These are phyloP conservation scores for Papilionanthe hybrid DNA, from an alignment of 116 monocot species.

Conservation along the genomic window DNA sequence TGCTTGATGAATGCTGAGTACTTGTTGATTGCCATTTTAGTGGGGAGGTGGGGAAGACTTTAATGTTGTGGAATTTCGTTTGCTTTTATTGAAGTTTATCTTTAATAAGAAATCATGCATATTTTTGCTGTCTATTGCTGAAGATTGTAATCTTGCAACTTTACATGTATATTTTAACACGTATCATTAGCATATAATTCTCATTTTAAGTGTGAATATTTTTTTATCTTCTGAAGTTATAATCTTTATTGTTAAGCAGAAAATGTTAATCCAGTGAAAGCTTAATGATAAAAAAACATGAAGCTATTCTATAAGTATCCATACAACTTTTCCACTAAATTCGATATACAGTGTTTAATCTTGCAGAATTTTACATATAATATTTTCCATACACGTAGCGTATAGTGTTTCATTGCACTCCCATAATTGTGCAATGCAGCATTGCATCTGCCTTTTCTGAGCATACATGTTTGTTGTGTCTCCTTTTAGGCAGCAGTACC, in stretches of 20 bases:
- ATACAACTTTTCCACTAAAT: neutral
- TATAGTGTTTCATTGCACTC: neutral
- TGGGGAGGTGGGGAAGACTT: neutral
- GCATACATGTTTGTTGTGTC: neutral
- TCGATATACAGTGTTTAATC: neutral
- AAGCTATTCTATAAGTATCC: neutral
- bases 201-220: neutral
- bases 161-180: neutral
- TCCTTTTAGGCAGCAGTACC: neutral
- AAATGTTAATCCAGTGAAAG: neutral
- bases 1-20: slow-evolving; percentile 1
- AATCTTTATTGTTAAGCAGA: neutral
- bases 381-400: neutral
- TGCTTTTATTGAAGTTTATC: neutral
- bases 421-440: too few species aligned
- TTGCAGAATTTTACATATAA: neutral
- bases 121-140: neutral
- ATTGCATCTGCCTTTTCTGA: too few species aligned
- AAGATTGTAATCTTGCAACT: neutral
- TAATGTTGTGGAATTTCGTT: neutral
- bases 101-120: neutral
- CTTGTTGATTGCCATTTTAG: neutral
- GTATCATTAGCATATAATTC: neutral
- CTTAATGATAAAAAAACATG: neutral
- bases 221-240: neutral